These are phyloP conservation scores for Pestalotiopsis sp. DNA, from an alignment of 2,329 filamentous ascomycete genomes.

Conservation along the genomic window DNA sequence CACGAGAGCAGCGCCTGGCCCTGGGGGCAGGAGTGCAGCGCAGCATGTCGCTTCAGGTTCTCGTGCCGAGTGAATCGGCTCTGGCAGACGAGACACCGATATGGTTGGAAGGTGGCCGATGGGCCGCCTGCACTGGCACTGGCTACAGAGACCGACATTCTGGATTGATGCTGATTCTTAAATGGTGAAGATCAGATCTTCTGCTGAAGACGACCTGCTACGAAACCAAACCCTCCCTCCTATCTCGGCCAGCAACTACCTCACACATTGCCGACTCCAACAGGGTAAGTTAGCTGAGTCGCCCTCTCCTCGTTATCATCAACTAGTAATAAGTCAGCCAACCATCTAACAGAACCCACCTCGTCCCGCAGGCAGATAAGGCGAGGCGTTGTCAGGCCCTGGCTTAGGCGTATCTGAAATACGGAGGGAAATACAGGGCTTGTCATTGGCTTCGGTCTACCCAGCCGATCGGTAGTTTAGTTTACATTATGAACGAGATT, in stretches of 20 bases:
- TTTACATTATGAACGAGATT: neutral
- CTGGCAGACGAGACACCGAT: slow-evolving; percentile 5
- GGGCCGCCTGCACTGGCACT: neutral
- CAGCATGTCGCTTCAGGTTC: slow-evolving; percentile 9
- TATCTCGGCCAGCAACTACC: neutral
- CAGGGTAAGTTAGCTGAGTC: neutral
- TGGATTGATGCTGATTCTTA: neutral
- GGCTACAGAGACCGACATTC: neutral
- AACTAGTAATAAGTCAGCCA: neutral
- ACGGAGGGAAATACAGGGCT: neutral
- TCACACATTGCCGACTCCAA: neutral
- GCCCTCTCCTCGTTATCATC: neutral
- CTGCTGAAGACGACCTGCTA: neutral
- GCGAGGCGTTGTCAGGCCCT: neutral
- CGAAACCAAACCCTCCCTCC: neutral
- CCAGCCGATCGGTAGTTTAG: neutral
- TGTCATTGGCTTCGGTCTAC: neutral
- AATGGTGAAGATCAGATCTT: neutral
- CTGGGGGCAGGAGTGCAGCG: neutral
- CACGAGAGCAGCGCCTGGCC: neutral
- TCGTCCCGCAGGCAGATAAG: slow-evolving; percentile 1
- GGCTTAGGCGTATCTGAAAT: neutral
- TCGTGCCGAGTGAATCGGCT: slow-evolving; percentile 7
- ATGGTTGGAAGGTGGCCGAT: slow-evolving; percentile 1
- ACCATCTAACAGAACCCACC: neutral